Evolutionary conservation across 495 filamentous ascomycete species (phyloP), one percentile per base, ranked within the genome.

Genomic region (Penicillium soppii): DNA sequence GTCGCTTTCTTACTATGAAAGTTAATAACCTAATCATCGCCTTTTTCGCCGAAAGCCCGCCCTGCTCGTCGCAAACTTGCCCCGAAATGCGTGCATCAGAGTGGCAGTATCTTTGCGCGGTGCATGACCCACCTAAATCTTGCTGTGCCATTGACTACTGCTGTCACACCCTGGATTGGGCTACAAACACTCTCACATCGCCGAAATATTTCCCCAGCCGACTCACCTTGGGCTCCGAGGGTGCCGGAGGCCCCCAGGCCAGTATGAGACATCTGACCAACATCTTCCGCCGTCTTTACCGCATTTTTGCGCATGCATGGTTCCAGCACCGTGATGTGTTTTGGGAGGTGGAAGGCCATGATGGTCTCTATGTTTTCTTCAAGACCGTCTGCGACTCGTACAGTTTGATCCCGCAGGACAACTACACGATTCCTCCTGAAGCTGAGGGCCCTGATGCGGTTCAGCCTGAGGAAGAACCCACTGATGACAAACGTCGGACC

Each of bases 101-200:
- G 74, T 98, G 94, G 94, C 94, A 98, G 69, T 98, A 97, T 62
- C 84, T 98, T 54, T 98, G 94, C 75, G 94, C 94, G 32, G 95
- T 97, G 0, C 95, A 97, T 67, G 92, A 97, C 51, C 82, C 88
- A 19, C 94, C 94, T 21, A 96, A 97, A 71, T 82, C 82, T 53
- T 98, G 94, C 76, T 96, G 92, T 67, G 94, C 94, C 2, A 96
- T 98, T 62, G 94, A 98, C 68, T 98, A 98, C 69, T 97, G 90
- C 78, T 96, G 91, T 67, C 94, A 98, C 65, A 98, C 94, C 0
- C 84, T 98, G 35, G 94, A 98, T 70, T 96, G 94, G 88, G 94
- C 94, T 0, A 90, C 87, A 32, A 94, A 94, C 48, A 88, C 89
- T 19, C 83, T 98, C 29, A 95, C 91, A 9, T 89, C 86, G 47